Base-by-base conservation (phyloP, 768 basidiomycete species). In the Leccinum arenicola region DNA sequence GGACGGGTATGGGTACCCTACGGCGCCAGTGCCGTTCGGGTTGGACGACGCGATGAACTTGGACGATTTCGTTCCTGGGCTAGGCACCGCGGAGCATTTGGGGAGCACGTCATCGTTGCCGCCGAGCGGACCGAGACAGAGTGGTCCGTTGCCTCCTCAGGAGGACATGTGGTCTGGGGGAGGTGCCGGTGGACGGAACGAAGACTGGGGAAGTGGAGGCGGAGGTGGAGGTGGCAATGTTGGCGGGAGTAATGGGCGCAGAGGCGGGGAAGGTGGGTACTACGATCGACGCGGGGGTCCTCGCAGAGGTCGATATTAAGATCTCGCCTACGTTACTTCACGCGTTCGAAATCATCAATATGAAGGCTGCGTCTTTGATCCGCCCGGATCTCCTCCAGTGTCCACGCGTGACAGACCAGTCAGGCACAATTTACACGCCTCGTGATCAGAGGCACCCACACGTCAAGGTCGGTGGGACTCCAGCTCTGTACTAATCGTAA, bases 1-100 rank as follows among this genome's bases (percentile, higher is more conserved):
- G 8, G 68, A 64, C 8, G 66, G 64, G 19, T 64, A 64, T 15
- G 64, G 71, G 55, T 66, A 67, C 14, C 69, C 71, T 4, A 70
- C 71, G 21, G 27, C 50, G 17, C 48, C 62, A 33, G 23, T 49
- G 17, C 40, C 61, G 40, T 69, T 73, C 47, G 67, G 64, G 35
- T 58, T 56, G 29, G 72, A 67, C 38, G 71, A 70, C 29, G 50
- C 54, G 52, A 74, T 69, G 54, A 74, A 67, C n/a, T 70, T 69
- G 52, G 87, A 88, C 48, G 85, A 85, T 60, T 78, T 80, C 61
- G 84, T 89, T 19, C 89, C 89, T 29, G 89, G 88, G 1, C 77
- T 89, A 59, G 82, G 84, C 11, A 75, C 75, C 7, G 67, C 70
- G 3, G 73, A 73, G 0, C 69, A 68, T 27, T 58, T 74, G 15